Evolutionary conservation across 1,284 basidiomycete species (phyloP), one percentile per base, ranked within the genome.

Genomic region (Farysia itapuensis): DNA sequence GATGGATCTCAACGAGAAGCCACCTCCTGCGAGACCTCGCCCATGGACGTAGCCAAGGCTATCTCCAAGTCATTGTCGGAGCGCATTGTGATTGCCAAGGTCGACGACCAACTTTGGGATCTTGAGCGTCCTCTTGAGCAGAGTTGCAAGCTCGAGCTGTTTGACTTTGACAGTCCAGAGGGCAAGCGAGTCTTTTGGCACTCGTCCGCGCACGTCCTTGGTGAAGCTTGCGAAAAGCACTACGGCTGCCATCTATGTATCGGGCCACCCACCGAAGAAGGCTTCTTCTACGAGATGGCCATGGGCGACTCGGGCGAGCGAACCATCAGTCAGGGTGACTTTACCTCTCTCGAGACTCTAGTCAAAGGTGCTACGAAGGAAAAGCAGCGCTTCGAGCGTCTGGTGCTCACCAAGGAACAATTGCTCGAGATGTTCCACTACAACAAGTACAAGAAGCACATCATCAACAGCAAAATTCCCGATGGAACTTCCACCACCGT

Each of bases 211-310:
- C 95, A 98, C 79, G 92, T 98, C 44, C 83, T 99, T n/a, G 95
- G 95, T 40, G 95, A 99, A 80, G 89, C 95, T 34, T 86, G 91
- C 33, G 95, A 99, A 78, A 84, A 89, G 51, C 91, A 95, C 78
- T 96, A 97, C 77, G 94, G 94, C 32, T 96, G 93, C 78, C 92
- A 96, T 80, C 82, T 99, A 15, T 96, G 94, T 76, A 86, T 97
- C 67, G 95, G 95, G 13, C 95, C 95, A 16, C 95, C 95, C 16
- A 93, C 91, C 3, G 92, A 96, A 32, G 94, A 98, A 22, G 95
- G 95, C 13, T 99, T 99, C 84, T 99, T 95, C 83, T 98, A 99
- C 78, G 95, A 99, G 78, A 98, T 99, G 95, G 74, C 67, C 26
- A 76, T 76, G 74, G 74, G 74, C 33, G 65, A 70, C 28, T 74